Base-by-base conservation (phyloP, 2,329 filamentous ascomycete species). In the Ophiocordyceps camponoti-rufipedis region DNA sequence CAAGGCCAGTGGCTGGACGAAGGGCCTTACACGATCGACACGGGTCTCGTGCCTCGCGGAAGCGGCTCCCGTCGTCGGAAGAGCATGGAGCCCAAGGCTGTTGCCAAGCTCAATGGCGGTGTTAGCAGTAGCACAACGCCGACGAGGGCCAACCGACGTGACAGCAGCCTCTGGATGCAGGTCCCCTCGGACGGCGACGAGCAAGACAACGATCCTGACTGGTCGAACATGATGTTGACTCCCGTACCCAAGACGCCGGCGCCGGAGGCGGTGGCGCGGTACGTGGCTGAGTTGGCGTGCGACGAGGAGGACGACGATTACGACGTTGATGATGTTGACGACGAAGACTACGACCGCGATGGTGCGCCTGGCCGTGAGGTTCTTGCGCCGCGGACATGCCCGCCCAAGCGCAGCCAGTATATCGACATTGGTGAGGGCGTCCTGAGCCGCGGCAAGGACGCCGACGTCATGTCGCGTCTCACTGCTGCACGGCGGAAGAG, bases 1-100 rank as follows among this genome's bases (percentile, higher is more conserved):
- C 76, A 84, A 55, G 82, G 82, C 50, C 67, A 75, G 57, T 88
- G 84, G 84, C 67, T 88, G 3, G 80, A 86, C 29, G 84, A 91
- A 57, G 63, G 67, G 0, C 67, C 74, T 0, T 89, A 86, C 58
- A 68, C 71, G 42, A 74, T 88, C 41, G 80, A 87, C 59, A 77
- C 77, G 29, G 69, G 72, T 2, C 64, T 78, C 41, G 63, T 83
- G 32, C 80, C 83, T 16, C 79, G 82, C 2, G 81, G 5, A 23
- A 5, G 82, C 16, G 80, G 81, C 9, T 73, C 72, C 44, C 78
- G 82, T 46, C 76, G 83, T 44, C 74, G 84, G 45, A 87, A 86
- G 69, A 85, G 78, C 53, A 88, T 89, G 81, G 83, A 87, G 58
- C 83, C 84, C 12, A 77, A 72, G 52, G 74, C 78, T 2, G 62